A percentile compares a stretch with the other conserved stretches of the same genome.
Evolutionary conservation across 176 grass and related monocot genomes (phyloP).

Genomic region (Avena atlantica): DNA sequence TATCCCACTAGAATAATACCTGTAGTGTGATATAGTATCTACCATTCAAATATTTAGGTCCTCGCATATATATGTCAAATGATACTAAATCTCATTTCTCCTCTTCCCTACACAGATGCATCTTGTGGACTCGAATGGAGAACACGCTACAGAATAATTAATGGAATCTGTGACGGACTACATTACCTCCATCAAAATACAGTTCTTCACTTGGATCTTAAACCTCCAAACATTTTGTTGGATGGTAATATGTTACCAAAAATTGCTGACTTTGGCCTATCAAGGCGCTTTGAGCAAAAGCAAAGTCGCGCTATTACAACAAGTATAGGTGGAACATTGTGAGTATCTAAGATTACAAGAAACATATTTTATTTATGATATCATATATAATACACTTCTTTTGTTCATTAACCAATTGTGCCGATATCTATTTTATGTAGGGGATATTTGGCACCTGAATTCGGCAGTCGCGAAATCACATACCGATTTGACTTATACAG

Average conservation of each 20-base stretch:
- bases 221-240: constrained; percentile 7
- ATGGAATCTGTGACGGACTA: background rate
- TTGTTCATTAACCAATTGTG: background rate
- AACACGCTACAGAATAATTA: background rate
- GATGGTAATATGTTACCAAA: background rate
- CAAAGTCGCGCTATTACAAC: background rate
- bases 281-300: background rate
- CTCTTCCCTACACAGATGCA: background rate
- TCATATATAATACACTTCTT: background rate
- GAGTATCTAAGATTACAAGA: too few species aligned
- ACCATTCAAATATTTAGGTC: background rate
- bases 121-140: background rate
- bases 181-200: background rate
- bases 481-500: background rate
- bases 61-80: background rate
- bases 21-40: background rate
- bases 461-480: background rate
- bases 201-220: constrained; percentile 6
- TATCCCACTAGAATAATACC: background rate
- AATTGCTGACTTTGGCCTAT: background rate
- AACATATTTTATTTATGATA: background rate
- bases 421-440: background rate
- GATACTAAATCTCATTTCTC: background rate
- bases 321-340: background rate
- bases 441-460: background rate